Base-by-base conservation (phyloP, 148 eudicot genomes). In the Rhododendron simsii region DNA sequence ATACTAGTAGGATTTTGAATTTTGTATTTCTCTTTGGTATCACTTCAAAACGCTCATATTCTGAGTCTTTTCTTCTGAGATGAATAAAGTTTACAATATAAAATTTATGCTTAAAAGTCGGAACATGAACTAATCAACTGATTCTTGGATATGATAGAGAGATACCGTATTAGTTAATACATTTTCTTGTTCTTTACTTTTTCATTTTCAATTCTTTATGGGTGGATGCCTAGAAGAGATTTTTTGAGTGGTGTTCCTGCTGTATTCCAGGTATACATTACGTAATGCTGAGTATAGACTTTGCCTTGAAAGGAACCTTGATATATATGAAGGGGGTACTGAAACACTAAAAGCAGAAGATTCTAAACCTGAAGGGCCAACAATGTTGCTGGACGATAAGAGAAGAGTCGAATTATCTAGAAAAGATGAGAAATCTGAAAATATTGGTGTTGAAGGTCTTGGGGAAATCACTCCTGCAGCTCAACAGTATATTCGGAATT, bases 281-380 rank as follows among this genome's bases (percentile, higher is more conserved):
- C 88, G 94, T 83, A 96, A 96, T 94, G 99, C 98, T 85, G 99
- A 96, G 90, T 94, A 94, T 84, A 94, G 99, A 91, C 98, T 96
- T 74, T 95, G 96, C 85, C 95, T 96, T 81, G 98, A 96, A 87
- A 95, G 90, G 88, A 96, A 92, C 90, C 92, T 96, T 89, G 99
- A 89, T 73, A 91, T 92, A 30, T 80, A 91, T 65, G 98, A 90
- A 63, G 95, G 89, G 83, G 73, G 33, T 81, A 74, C n/a, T 79
- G 95, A 90, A 81, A 88, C 86, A 80, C 86, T 90, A 14, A 89
- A 84, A 77, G 79, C 85, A 16, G 93, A 93, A 86, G 91, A 92
- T 90, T 89, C 89, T 41, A 86, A 91, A 78, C 81, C 87, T 69
- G 93, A 92, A 82, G 88, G 88, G 44, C 89, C 90, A 47, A 92